phyloP scores from a whole-genome alignment of 441 rosid species.

The Arabidopsis lyrata region DNA sequence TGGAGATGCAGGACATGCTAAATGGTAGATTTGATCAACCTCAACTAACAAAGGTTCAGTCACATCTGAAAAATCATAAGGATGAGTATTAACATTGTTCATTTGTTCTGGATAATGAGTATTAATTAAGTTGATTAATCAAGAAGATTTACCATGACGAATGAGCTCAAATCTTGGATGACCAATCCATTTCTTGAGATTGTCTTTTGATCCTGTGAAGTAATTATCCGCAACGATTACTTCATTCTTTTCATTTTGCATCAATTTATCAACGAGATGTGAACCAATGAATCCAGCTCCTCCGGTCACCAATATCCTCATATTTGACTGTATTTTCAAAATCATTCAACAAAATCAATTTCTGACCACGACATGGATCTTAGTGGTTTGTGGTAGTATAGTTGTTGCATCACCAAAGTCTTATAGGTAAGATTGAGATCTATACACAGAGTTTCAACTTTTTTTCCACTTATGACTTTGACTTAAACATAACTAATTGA shows the following conservation, averaged over 20 bases:
- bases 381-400: too few relatives aligned
- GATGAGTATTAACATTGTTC: not conserved
- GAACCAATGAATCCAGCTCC: conserved; percentile 99
- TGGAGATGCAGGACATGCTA: conserved; percentile 98
- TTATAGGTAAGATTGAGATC: conserved; percentile 18
- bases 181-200: conserved; percentile 90
- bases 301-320: conserved; percentile 96
- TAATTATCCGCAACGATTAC: conserved; percentile 92
- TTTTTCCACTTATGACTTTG: not conserved
- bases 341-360: not conserved
- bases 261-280: conserved; percentile 89
- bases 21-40: conserved; percentile 96
- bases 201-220: conserved; percentile 95
- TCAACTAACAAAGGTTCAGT: conserved; percentile 86
- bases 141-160: conserved; percentile 81
- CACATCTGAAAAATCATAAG: conserved; percentile 60
- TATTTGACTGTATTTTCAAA: conserved; percentile 68
- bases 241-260: conserved; percentile 98
- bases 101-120: not conserved
- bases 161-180: conserved; percentile 99
- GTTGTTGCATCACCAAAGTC: not conserved
- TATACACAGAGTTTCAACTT: not conserved
- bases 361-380: not conserved
- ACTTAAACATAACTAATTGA: not conserved
- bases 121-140: too few relatives aligned